phyloP scores from a whole-genome alignment of 2,329 filamentous ascomycete genomes.

The Exutisphaerella laricina region DNA sequence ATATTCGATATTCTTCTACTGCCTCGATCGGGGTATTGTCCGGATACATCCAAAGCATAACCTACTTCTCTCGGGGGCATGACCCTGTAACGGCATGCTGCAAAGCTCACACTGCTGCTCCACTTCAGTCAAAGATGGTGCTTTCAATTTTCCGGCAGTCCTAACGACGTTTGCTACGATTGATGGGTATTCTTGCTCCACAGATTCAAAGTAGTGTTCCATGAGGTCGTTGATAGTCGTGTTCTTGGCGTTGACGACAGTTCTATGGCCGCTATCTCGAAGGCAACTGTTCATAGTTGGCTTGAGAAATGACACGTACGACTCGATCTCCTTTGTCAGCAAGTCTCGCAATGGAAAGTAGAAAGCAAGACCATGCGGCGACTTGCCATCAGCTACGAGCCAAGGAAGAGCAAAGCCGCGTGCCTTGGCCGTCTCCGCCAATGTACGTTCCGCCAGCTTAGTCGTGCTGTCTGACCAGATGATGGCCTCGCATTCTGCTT shows the following conservation, averaged over 20 bases:
- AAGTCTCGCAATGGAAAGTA: slow-evolving; percentile 82
- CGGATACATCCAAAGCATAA: slow-evolving; percentile 67
- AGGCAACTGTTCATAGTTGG: slow-evolving; percentile 36
- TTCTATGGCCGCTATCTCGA: slow-evolving; percentile 30
- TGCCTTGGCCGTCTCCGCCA: slow-evolving; percentile 86
- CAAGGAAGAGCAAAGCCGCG: slow-evolving; percentile 78
- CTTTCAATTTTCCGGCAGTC: slow-evolving; percentile 74
- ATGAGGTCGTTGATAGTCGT: slow-evolving; percentile 89
- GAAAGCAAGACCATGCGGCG: slow-evolving; percentile 54
- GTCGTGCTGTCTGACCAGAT: slow-evolving; percentile 85
- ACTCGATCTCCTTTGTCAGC: slow-evolving; percentile 70
- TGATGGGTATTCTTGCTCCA: slow-evolving; percentile 79
- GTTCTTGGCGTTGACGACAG: slow-evolving; percentile 60
- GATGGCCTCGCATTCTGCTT: slow-evolving; percentile 60
- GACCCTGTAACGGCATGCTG: slow-evolving; percentile 53
- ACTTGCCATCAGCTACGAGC: slow-evolving; percentile 70
- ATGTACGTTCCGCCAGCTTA: slow-evolving; percentile 74
- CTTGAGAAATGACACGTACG: slow-evolving; percentile 50
- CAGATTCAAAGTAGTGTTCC: slow-evolving; percentile 77
- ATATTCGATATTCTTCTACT: slow-evolving; percentile 2
- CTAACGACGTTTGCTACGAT: slow-evolving; percentile 94
- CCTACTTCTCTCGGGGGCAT: slow-evolving; percentile 29
- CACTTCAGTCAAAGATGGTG: slow-evolving; percentile 35
- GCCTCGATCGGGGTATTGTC: slow-evolving; percentile 13
- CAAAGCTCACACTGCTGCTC: slow-evolving; percentile 59